phyloP scores from a whole-genome alignment of 306 rosid genomes.

The Prunus mongolica region DNA sequence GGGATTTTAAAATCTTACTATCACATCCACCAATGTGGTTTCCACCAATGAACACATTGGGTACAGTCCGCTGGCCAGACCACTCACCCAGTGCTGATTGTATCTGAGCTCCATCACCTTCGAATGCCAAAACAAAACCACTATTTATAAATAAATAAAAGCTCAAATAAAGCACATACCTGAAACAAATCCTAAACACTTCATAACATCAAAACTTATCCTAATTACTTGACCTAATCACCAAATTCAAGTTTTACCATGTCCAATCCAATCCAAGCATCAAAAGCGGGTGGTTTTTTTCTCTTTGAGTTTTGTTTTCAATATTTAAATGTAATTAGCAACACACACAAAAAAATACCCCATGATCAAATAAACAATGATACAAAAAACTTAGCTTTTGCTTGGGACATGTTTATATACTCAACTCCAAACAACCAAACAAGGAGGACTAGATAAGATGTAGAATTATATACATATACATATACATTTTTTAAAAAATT shows the following conservation, averaged over 20 bases:
- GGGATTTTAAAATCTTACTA: conserved; percentile 35
- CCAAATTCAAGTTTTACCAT: neutral
- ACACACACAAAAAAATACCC: neutral
- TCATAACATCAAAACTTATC: neutral
- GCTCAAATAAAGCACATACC: neutral
- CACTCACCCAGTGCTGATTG: conserved; percentile 64
- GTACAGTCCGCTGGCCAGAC: conserved; percentile 83
- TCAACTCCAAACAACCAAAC: neutral
- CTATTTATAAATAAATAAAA: neutral
- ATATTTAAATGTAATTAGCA: neutral
- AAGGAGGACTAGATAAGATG: neutral
- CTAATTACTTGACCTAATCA: neutral
- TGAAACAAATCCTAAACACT: neutral
- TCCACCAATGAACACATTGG: conserved; percentile 88
- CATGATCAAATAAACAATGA: neutral
- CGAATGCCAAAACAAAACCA: conserved; percentile 16
- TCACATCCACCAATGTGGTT: conserved; percentile 95
- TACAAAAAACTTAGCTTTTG: neutral
- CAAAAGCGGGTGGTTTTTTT: neutral
- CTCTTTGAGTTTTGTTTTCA: too few species aligned
- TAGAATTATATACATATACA: too few species aligned
- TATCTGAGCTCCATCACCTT: conserved; percentile 77
- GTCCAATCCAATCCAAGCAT: neutral
- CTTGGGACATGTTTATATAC: neutral
- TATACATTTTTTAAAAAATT: too few species aligned